Evolutionary conservation across 768 basidiomycete species (phyloP).

Genomic region (Lactifluus piperatus): DNA sequence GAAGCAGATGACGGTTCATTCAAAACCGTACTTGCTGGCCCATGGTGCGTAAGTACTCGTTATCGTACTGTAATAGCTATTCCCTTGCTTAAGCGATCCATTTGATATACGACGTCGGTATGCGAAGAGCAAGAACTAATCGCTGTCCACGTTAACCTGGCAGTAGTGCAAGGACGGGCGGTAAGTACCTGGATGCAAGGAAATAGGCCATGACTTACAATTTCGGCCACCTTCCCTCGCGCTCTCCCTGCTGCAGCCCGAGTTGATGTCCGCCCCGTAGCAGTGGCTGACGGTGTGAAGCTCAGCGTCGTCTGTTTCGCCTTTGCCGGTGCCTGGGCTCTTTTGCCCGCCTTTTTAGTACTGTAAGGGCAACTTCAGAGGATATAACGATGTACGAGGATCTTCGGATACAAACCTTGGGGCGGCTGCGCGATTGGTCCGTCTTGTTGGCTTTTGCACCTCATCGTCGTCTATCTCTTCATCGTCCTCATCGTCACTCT

Average conservation of each 20-base stretch:
- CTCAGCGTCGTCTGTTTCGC: slow-evolving; percentile 48
- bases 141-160: slow-evolving; percentile 23
- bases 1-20: not conserved
- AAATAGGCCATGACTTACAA: slow-evolving; percentile 28
- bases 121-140: slow-evolving; percentile 2
- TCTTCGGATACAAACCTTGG: slow-evolving; percentile 39
- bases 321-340: slow-evolving; percentile 31
- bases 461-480: slow-evolving; percentile 47
- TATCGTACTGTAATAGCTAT: not conserved
- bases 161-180: not conserved
- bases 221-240: slow-evolving; percentile 47
- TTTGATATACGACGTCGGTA: not conserved
- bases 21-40: not conserved
- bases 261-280: slow-evolving; percentile 41
- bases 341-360: slow-evolving; percentile 39
- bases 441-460: slow-evolving; percentile 40
- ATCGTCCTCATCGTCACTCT: slow-evolving; percentile 49
- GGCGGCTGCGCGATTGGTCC: slow-evolving; percentile 55
- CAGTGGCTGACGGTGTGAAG: slow-evolving; percentile 42
- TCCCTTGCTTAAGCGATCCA: not conserved
- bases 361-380: not conserved
- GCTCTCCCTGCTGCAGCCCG: slow-evolving; percentile 65
- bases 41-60: not conserved
- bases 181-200: not conserved
- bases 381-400: not conserved